These are phyloP conservation scores for Cyberlindnera nakhonratchasimensis DNA, from an alignment of 805 yeast genomes.

Conservation along the genomic window DNA sequence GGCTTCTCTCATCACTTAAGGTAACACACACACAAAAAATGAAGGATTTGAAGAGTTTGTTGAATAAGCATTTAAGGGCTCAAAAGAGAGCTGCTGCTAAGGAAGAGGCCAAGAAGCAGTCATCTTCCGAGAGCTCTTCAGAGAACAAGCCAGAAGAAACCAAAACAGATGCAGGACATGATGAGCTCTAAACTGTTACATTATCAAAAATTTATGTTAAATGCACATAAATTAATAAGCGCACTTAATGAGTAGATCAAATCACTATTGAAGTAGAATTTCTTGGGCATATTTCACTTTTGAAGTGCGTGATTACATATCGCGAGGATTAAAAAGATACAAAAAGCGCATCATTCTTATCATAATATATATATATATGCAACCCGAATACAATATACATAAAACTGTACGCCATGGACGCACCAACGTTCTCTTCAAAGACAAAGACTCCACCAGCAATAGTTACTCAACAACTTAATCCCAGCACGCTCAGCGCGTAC, in stretches of 20 bases:
- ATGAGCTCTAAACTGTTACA: conserved; percentile 13
- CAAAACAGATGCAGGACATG: conserved; percentile 8
- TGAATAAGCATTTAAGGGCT: conserved; percentile 17
- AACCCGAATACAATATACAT: too few species aligned
- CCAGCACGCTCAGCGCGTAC: conserved; percentile 7
- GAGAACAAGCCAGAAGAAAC: too few species aligned
- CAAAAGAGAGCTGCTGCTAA: conserved; percentile 23
- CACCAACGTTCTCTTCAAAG: not conserved
- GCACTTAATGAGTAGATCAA: too few species aligned
- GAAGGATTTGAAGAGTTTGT: conserved; percentile 27
- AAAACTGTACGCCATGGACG: not conserved
- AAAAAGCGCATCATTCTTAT: not conserved
- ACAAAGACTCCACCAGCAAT: not conserved
- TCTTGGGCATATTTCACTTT: too few species aligned
- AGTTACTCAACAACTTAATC: not conserved
- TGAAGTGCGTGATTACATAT: not conserved
- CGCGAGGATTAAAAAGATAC: too few species aligned
- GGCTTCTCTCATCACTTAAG: conserved; percentile 19
- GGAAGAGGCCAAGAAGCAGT: conserved; percentile 9
- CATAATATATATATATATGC: too few species aligned
- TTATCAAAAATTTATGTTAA: not conserved
- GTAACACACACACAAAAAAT: conserved; percentile 29
- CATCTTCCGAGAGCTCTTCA: not conserved
- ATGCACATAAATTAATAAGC: too few species aligned
- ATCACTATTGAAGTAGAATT: too few species aligned